Evolutionary conservation across 2,329 filamentous ascomycete species (phyloP), one percentile per base, ranked within the genome.

Genomic region (Diaporthe batatas): DNA sequence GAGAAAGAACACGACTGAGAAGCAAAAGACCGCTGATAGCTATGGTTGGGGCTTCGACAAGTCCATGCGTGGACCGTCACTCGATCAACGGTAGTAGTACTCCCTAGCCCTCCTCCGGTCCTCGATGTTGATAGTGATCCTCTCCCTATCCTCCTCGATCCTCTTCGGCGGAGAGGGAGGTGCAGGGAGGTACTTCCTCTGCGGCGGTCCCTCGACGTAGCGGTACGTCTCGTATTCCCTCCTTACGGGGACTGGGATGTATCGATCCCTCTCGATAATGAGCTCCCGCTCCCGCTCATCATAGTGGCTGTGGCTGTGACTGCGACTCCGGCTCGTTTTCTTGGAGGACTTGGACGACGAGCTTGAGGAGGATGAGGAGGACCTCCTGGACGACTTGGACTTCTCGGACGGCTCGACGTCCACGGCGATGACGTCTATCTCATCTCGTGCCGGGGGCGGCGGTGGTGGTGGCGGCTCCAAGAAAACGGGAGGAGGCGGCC

Each of bases 221-320:
- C 88, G 86, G 76, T 82, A 89, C 39, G 86, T 86, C 49, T 88
- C 87, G 74, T 84, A 85, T 73, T 83, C 80, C 18, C 79, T 79
- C 0, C 82, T 83, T 55, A 82, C 78, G 12, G 81, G 81, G 10
- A 84, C 78, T 47, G 84, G 86, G 21, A 88, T 81, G 62, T 86
- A 76, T 68, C 83, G 82, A 77, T 90, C 88, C 34, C 87, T 83
- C 80, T 89, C 87, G 74, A 89, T 84, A 77, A 86, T 83, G 65
- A 88, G 82, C 77, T 89, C 87, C 44, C 81, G 81, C 58, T 76
- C 72, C 4, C 72, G 32, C 68, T 79, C 77, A 71, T 76, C 77
- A 44, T 76, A 73, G 70, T 75, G 73, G 59, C 42, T 49, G 23
- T 42, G 34, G 72, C 59, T 77, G 74, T 25, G 54, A 70, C 51